Base-by-base conservation (phyloP, 306 rosid species). In the Quercus berberidifolia region DNA sequence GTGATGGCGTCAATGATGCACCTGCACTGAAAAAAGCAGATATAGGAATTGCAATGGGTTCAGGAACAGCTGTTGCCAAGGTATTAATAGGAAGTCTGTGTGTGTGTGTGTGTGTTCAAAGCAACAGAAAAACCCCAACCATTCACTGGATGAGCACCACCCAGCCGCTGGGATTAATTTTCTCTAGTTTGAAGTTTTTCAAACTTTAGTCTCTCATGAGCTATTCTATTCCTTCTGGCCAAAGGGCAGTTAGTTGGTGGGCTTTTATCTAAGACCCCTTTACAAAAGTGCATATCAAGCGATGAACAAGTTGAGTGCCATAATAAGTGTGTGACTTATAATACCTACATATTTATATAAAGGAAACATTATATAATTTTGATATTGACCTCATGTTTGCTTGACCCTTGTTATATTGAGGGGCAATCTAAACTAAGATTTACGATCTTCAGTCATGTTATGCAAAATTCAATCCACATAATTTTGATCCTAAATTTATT, bases 1-100 rank as follows among this genome's bases (percentile, higher is more conserved):
- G 99, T 74, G 99, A 95, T 30, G 99, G 99, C 57, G 99, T 95
- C 86, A 95, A 95, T 79, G 99, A 95, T 83, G 99, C 99, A 70
- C 99, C 99, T 70, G 99, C 99, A 38, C 86, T 95, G 52, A 95
- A 95, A 83, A 92, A 90, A 85, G 98, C 99, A n/a, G 97, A 95
- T 78, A 95, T 95, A 55, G 99, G 99, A 81, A 91, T 95, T 80
- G 96, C 98, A 81, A 95, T 95, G 99, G 99, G 99, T 75, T 95
- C 99, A 31, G 99, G 99, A 77, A 95, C 99, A 81, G 97, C 98
- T 62, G 99, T 95, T 82, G 96, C 99, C 56, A 95, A 95, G 99
- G 99, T 94, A 79, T 81, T 56, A 60, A 78, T 67, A 33, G 80
- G 49, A 57, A 67, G 69, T 76, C 26, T 31, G 41, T 17, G 5